Evolutionary conservation across 164 flowering plant species (phyloP), one percentile per base, ranked within the genome.

Genomic region (Amborella trichopoda): DNA sequence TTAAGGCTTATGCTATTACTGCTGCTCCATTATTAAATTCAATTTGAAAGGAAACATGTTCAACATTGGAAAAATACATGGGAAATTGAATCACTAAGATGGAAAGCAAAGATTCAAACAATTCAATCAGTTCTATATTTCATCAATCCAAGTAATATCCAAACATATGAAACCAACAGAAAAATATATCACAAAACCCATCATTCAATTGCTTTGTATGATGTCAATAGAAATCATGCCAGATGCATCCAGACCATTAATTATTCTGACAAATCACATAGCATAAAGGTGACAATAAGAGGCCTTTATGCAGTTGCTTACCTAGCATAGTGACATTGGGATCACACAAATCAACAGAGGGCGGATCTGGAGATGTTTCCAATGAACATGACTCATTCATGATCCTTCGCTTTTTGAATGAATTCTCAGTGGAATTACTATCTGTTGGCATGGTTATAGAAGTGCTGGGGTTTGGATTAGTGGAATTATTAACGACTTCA

Each of bases 371-470:
- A 46, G 48, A 17, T 47, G 54, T 33, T 46, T 44, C 55, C 48
- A 41, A 19, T 38, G 46, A 64, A 41, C 33, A 32, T 18, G 47
- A 47, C 18, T 20, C 24, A 47, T 52, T 51, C 46, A 33, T 4
- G 44, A 23, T 57, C 77, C 60, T 73, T 27, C 39, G 69, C 56
- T 60, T 74, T 55, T 66, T 71, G 6, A 17, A 17, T 18, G 46
- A 27, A 17, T 20, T 23, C 48, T 56, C 55, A 12, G 13, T 26
- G 13, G 44, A 30, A 27, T 26, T 55, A 40, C 33, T 50, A 27
- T 56, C 40, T 41, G 42, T 12, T 23, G 57, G 44, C 4, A 28
- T 19, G 51, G 25, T 26, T 28, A 11, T 27, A 33, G 38, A 18
- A n/a, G 26, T 14, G 58, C 34, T 37, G 43, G 53, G 38, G 42